Percentiles rank a stretch among this genome's conserved stretches.
Evolutionary conservation across 2,329 filamentous ascomycete genomes (phyloP).

Genomic region (Epichloe elymi): DNA sequence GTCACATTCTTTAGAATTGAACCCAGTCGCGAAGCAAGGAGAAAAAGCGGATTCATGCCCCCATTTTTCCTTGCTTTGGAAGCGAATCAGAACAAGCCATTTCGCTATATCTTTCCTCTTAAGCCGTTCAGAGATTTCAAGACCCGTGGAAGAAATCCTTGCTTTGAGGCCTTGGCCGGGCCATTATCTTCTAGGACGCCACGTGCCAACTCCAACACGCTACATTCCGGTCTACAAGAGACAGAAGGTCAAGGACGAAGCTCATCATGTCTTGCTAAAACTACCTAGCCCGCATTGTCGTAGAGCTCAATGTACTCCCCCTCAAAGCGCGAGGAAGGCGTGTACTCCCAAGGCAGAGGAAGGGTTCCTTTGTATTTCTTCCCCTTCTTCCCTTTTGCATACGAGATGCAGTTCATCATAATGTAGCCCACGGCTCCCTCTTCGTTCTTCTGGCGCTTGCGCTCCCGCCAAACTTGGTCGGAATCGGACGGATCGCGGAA

Average conservation of each 20-base stretch:
- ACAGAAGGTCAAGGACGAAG: not conserved
- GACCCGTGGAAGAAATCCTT: too few relatives aligned
- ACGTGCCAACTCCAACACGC: not conserved
- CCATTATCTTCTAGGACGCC: too few relatives aligned
- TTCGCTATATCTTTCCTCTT: too few relatives aligned
- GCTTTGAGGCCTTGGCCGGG: too few relatives aligned
- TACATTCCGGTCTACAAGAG: not conserved
- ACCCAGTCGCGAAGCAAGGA: too few relatives aligned
- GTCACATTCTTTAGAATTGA: too few relatives aligned
- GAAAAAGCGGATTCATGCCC: too few relatives aligned
- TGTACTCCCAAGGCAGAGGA: not conserved
- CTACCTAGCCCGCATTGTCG: not conserved
- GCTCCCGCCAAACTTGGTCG: not conserved
- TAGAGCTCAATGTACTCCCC: not conserved
- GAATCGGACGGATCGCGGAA: not conserved
- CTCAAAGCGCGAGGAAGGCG: not conserved
- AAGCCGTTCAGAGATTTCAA: too few relatives aligned
- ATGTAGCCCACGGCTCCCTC: not conserved
- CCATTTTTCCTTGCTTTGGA: too few relatives aligned
- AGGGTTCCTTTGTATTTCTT: not conserved
- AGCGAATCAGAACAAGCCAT: too few relatives aligned
- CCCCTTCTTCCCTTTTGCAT: not conserved
- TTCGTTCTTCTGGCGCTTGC: not conserved
- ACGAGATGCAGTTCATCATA: not conserved
- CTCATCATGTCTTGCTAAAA: not conserved